A percentile compares a stretch with the other conserved stretches of the same genome.
These are phyloP conservation scores for Mucuna pruriens DNA, from an alignment of 306 rosid genomes.

Conservation along the genomic window DNA sequence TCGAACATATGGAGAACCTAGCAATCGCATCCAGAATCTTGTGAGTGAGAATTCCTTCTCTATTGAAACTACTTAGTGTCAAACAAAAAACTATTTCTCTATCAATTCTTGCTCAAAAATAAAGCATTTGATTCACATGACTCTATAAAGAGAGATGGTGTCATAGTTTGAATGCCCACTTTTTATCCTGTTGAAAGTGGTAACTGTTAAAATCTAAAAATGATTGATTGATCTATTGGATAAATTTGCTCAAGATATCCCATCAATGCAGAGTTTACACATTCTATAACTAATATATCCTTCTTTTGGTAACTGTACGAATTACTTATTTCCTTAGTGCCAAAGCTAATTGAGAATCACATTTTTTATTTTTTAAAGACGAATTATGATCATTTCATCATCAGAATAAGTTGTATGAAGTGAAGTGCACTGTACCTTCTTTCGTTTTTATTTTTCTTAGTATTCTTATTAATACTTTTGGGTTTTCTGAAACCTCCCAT, in stretches of 20 bases:
- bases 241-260: background rate
- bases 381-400: background rate
- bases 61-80: constrained; percentile 20
- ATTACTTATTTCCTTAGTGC: background rate
- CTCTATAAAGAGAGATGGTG: constrained; percentile 5
- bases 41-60: constrained; percentile 56
- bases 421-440: constrained; percentile 3
- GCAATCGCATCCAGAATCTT: constrained; percentile 61
- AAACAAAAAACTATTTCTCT: background rate
- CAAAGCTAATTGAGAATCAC: constrained; percentile 11
- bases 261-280: background rate
- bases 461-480: background rate
- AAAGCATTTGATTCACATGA: background rate
- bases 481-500: background rate
- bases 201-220: background rate
- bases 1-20: constrained; percentile 76
- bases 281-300: background rate
- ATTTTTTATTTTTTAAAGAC: background rate
- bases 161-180: constrained; percentile 1
- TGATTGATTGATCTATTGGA: background rate
- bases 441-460: background rate
- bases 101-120: constrained; percentile 20
- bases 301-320: background rate
- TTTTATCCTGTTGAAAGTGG: background rate
- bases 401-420: background rate